Percentiles rank a stretch among this genome's conserved stretches.
These are phyloP conservation scores for Sarocladium kiliense DNA, from an alignment of 2,329 filamentous ascomycete genomes.

Conservation along the genomic window DNA sequence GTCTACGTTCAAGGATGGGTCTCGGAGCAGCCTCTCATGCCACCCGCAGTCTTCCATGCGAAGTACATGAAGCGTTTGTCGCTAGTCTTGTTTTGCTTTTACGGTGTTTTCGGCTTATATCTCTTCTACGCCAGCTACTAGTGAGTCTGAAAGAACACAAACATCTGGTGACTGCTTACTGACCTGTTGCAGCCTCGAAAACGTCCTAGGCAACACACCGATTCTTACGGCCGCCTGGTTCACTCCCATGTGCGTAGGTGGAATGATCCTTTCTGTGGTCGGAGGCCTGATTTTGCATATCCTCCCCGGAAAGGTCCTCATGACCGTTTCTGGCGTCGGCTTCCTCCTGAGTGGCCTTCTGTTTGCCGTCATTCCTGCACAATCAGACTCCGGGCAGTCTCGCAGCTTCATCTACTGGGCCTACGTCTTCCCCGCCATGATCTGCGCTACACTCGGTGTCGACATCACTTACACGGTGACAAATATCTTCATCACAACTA, in stretches of 20 bases:
- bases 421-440: constrained; percentile 66
- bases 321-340: constrained; percentile 56
- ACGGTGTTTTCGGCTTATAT: constrained; percentile 64
- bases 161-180: neutral
- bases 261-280: constrained; percentile 55
- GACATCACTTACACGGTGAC: constrained; percentile 72
- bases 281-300: constrained; percentile 65
- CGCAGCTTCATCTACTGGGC: constrained; percentile 55
- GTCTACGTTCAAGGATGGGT: constrained; percentile 71
- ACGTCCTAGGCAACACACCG: constrained; percentile 52
- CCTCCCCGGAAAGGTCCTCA: constrained; percentile 56
- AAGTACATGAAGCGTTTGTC: constrained; percentile 63
- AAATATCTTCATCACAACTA: constrained; percentile 74
- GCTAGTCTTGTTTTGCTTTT: constrained; percentile 57
- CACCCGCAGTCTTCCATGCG: constrained; percentile 62
- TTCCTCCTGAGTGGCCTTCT: constrained; percentile 55
- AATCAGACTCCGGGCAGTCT: constrained; percentile 33
- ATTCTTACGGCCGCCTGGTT: constrained; percentile 65
- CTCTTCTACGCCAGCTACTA: constrained; percentile 67
- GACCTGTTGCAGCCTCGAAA: constrained; percentile 43
- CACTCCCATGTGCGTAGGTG: constrained; percentile 61
- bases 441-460: constrained; percentile 65
- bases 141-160: constrained; percentile 32
- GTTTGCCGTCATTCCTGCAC: constrained; percentile 57
- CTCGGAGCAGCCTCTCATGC: constrained; percentile 62